Conservation (phyloP, 306 rosid genomes). For the cucumber (Cucumis sativus) region Cucumber_9930_V3 NC_026658.2:17145501-17146000, state of each 20-base stretch:
- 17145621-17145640: neutral
- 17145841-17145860: neutral
- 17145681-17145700: neutral
- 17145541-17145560: too few relatives aligned
- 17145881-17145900: neutral
- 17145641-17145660: neutral
- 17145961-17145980: too few relatives aligned
- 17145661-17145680: slow-evolving; percentile 4
- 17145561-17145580: too few relatives aligned
- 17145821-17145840: neutral
- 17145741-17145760: neutral
- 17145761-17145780: neutral
- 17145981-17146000: too few relatives aligned
- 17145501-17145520: too few relatives aligned
- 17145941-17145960: neutral
- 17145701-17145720: neutral
- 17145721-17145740: neutral
- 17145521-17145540: too few relatives aligned
- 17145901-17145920: neutral
- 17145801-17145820: neutral
- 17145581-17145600: neutral
- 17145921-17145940: neutral
- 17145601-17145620: neutral
- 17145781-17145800: neutral
- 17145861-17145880: neutral